Conservation (phyloP, 2,329 filamentous ascomycete genomes). For the Colletotrichum truncatum region DNA sequence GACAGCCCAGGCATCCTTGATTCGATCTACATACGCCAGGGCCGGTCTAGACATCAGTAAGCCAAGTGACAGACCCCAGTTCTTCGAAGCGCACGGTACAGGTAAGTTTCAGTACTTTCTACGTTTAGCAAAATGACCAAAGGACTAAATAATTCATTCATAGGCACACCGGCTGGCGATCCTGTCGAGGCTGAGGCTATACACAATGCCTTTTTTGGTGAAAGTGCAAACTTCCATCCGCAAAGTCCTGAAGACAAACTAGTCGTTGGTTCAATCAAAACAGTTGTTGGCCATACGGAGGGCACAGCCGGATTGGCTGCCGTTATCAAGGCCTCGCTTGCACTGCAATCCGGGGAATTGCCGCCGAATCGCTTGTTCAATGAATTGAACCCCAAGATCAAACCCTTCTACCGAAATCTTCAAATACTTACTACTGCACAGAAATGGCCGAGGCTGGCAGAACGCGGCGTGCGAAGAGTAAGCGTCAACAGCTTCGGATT, state of each 20-base stretch:
- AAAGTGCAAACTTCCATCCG: too few species aligned
- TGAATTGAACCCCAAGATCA: conserved; percentile 37
- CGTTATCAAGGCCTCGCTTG: conserved; percentile 35
- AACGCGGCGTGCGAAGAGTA: not conserved
- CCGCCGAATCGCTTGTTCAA: conserved; percentile 43
- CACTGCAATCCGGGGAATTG: conserved; percentile 31
- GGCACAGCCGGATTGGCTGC: conserved; percentile 38
- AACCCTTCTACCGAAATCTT: conserved; percentile 35
- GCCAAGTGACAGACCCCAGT: too few species aligned
- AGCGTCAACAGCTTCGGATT: conserved; percentile 50
- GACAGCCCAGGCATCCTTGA: conserved; percentile 38
- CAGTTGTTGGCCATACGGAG: conserved; percentile 40
- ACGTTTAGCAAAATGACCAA: too few species aligned
- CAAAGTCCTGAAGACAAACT: too few species aligned
- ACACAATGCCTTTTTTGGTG: conserved; percentile 6
- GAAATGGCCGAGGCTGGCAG: conserved; percentile 30
- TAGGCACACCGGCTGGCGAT: conserved; percentile 46
- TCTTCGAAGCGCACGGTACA: conserved; percentile 47
- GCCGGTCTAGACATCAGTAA: conserved; percentile 27
- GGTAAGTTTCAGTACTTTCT: too few species aligned
- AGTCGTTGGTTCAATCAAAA: conserved; percentile 39
- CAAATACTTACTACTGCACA: conserved; percentile 31
- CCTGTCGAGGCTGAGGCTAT: conserved; percentile 45
- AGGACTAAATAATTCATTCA: too few species aligned
- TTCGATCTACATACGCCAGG: conserved; percentile 36